These are phyloP conservation scores for Fusarium stilboides DNA, from an alignment of 2,329 filamentous ascomycete species.

Conservation along the genomic window DNA sequence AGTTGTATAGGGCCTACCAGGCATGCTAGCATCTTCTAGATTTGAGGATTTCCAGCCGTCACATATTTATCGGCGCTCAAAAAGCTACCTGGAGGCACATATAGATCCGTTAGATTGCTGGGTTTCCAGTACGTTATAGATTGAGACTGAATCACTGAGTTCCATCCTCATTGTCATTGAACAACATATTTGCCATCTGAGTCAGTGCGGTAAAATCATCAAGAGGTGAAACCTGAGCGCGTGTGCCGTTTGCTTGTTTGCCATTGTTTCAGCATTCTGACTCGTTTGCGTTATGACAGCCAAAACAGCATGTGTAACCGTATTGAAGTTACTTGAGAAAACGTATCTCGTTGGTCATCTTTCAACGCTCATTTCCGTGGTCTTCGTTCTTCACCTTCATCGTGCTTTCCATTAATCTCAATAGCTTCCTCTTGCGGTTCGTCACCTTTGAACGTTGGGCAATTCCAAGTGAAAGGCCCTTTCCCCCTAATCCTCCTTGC, in stretches of 20 bases:
- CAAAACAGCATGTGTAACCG: slow-evolving; percentile 16
- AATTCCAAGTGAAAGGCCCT: background rate
- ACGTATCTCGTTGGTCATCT: background rate
- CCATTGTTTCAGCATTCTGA: background rate
- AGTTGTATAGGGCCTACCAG: background rate
- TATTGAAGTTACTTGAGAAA: background rate
- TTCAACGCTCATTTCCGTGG: background rate
- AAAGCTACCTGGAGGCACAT: slow-evolving; percentile 14
- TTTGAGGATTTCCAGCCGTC: background rate
- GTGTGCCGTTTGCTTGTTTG: background rate
- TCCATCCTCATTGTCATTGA: slow-evolving; percentile 7
- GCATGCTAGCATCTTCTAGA: background rate
- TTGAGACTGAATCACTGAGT: slow-evolving; percentile 23
- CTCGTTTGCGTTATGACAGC: background rate
- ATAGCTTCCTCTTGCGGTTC: background rate
- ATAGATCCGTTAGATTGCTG: slow-evolving; percentile 7
- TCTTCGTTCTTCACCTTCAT: background rate
- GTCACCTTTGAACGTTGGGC: no score
- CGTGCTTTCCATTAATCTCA: background rate
- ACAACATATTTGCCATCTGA: background rate
- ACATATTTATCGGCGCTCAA: slow-evolving; percentile 4
- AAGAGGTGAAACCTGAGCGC: background rate
- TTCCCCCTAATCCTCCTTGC: background rate
- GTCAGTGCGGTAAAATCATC: background rate
- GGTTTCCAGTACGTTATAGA: slow-evolving; percentile 18